These are phyloP conservation scores for Vinca major DNA, from an alignment of 305 asterid genomes.

Conservation along the genomic window DNA sequence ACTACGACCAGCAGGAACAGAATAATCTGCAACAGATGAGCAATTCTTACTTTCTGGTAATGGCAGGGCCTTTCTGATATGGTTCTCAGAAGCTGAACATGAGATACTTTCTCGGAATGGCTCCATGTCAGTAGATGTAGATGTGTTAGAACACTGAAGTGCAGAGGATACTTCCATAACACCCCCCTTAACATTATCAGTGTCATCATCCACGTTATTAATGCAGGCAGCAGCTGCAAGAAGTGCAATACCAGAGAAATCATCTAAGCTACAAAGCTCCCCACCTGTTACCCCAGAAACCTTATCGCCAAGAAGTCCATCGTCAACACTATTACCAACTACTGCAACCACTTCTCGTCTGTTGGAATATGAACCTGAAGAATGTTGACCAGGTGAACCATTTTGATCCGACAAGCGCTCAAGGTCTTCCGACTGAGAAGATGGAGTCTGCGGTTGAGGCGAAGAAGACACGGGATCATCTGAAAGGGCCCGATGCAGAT, in stretches of 20 bases:
- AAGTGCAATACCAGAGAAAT: conserved; percentile 76
- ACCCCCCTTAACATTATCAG: conserved; percentile 23
- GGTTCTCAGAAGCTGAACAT: conserved; percentile 5
- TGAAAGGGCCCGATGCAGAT: conserved; percentile 25
- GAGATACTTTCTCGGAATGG: not conserved
- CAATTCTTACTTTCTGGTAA: conserved; percentile 1
- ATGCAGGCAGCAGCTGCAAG: conserved; percentile 75
- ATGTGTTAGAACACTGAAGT: conserved; percentile 22
- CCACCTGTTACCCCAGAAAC: conserved; percentile 21
- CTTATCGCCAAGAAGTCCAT: conserved; percentile 16
- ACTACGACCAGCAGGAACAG: conserved; percentile 23
- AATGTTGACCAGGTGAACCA: conserved; percentile 30
- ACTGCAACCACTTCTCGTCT: conserved; percentile 22
- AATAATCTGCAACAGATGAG: conserved; percentile 5
- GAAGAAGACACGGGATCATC: conserved; percentile 26
- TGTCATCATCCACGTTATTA: conserved; percentile 36
- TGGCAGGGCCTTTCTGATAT: not conserved
- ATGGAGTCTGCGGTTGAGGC: conserved; percentile 28
- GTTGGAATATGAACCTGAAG: conserved; percentile 27
- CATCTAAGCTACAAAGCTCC: conserved; percentile 30
- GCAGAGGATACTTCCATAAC: conserved; percentile 26
- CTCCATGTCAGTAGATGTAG: conserved; percentile 5
- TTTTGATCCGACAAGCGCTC: conserved; percentile 28
- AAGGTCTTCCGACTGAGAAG: conserved; percentile 33
- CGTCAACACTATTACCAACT: conserved; percentile 21